These are phyloP conservation scores for Penicillium sclerotigenum DNA, from an alignment of 2,329 filamentous ascomycete genomes.

Conservation along the genomic window DNA sequence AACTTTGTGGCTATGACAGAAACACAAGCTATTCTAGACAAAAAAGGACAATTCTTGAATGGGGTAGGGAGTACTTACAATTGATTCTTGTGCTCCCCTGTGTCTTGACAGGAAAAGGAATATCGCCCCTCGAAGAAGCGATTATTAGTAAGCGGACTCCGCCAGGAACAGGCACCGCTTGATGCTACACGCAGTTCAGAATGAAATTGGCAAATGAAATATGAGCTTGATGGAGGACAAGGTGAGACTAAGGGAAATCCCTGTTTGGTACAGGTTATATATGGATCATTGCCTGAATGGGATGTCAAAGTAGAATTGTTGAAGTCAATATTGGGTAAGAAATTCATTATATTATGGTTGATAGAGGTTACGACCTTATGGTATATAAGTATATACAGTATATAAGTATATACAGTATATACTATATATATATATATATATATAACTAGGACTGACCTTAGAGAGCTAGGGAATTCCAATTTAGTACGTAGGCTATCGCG, in stretches of 20 bases:
- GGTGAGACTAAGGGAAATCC: too few species aligned
- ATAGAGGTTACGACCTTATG: too few species aligned
- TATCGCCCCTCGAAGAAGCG: not conserved
- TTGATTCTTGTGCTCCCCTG: not conserved
- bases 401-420: not conserved
- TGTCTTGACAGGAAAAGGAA: not conserved
- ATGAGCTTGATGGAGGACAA: not conserved
- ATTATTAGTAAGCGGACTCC: constrained; percentile 3
- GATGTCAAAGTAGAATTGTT: not conserved
- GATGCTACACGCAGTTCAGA: not conserved
- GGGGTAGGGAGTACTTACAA: constrained; percentile 1
- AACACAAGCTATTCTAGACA: not conserved
- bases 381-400: not conserved
- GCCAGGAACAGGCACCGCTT: constrained; percentile 3
- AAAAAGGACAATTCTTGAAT: not conserved
- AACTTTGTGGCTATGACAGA: not conserved
- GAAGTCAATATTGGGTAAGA: not conserved
- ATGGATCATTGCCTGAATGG: not conserved
- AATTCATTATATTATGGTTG: not conserved
- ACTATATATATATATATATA: not conserved
- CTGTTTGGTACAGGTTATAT: not conserved
- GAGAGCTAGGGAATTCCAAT: not conserved
- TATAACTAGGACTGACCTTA: not conserved
- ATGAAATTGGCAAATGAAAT: not conserved
- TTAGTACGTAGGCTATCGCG: not conserved